A percentile compares a stretch with the other conserved stretches of the same genome.
These are phyloP conservation scores for Styphnolobium japonicum DNA, from an alignment of 306 rosid species.

Conservation along the genomic window DNA sequence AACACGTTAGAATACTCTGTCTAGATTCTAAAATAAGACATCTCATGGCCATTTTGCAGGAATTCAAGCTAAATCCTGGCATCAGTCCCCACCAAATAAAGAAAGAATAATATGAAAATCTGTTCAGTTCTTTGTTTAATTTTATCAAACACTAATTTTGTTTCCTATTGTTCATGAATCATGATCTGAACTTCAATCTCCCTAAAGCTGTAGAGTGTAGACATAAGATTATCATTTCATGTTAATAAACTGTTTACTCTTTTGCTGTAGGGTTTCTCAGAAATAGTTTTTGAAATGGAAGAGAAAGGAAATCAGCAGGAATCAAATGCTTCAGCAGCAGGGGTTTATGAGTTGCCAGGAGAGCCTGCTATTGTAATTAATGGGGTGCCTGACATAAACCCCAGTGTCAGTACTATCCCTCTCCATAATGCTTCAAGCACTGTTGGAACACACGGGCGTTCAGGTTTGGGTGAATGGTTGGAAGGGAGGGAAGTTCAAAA, in stretches of 20 bases:
- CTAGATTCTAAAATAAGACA: background rate
- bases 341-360: constrained; percentile 59
- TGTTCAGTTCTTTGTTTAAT: background rate
- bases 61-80: background rate
- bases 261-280: constrained; percentile 20
- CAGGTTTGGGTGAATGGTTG: constrained; percentile 71
- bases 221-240: constrained; percentile 7
- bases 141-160: background rate
- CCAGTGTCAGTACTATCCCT: constrained; percentile 17
- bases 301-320: constrained; percentile 33
- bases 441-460: constrained; percentile 13
- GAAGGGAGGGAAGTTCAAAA: constrained; percentile 79
- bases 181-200: constrained; percentile 4
- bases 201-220: background rate
- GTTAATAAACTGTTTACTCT: background rate
- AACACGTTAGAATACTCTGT: background rate
- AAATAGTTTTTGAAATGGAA: constrained; percentile 38
- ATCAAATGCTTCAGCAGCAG: constrained; percentile 33
- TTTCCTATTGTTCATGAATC: background rate
- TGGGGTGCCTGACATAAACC: constrained; percentile 56
- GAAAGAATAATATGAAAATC: background rate
- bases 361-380: constrained; percentile 81
- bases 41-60: background rate
- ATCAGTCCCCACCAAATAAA: too few species aligned
- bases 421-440: constrained; percentile 9